Percentiles rank a stretch among this genome's conserved stretches.
Conservation (phyloP, 352 stramenopile genomes). For the Phytophthora cactorum region DNA sequence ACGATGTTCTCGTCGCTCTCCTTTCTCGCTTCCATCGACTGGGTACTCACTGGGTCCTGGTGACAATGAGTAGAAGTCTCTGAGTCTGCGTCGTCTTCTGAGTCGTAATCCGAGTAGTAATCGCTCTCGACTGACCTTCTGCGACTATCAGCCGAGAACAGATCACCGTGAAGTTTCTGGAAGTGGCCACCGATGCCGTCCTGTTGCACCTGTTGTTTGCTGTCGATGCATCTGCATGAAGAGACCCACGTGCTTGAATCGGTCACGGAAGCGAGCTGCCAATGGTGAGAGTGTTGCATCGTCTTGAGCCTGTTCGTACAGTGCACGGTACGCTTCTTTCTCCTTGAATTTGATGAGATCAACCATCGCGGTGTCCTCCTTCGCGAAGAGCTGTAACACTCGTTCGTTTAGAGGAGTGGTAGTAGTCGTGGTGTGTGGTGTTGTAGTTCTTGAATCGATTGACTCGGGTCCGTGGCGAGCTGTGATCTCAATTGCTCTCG, state of each 20-base stretch:
- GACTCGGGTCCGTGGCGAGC: constrained; percentile 10
- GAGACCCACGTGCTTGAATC: constrained; percentile 68
- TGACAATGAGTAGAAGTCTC: constrained; percentile 1
- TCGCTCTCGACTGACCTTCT: constrained; percentile 5
- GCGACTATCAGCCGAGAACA: constrained; percentile 21
- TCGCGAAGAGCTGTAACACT: constrained; percentile 54
- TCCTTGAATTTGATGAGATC: constrained; percentile 75
- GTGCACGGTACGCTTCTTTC: constrained; percentile 41
- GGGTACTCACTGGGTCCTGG: constrained; percentile 10
- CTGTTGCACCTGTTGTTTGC: constrained; percentile 30
- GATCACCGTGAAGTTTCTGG: constrained; percentile 59
- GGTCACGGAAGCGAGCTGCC: constrained; percentile 61
- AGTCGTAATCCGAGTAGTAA: constrained; percentile 24
- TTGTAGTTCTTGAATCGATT: constrained; percentile 4
- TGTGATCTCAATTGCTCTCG: constrained; percentile 5
- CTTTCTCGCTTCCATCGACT: constrained; percentile 37
- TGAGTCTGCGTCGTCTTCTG: constrained; percentile 15
- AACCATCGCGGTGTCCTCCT: constrained; percentile 63
- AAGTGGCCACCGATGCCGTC: constrained; percentile 74
- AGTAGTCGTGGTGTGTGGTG: neutral
- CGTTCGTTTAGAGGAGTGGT: constrained; percentile 24
- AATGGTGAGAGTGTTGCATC: constrained; percentile 51
- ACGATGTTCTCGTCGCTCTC: constrained; percentile 31
- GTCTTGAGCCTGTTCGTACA: constrained; percentile 48
- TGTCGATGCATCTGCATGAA: constrained; percentile 52